A percentile compares a stretch with the other conserved stretches of the same genome.
phyloP scores from a whole-genome alignment of 1,139 yeast genomes.

The Blastobotrys ciferrii region DNA sequence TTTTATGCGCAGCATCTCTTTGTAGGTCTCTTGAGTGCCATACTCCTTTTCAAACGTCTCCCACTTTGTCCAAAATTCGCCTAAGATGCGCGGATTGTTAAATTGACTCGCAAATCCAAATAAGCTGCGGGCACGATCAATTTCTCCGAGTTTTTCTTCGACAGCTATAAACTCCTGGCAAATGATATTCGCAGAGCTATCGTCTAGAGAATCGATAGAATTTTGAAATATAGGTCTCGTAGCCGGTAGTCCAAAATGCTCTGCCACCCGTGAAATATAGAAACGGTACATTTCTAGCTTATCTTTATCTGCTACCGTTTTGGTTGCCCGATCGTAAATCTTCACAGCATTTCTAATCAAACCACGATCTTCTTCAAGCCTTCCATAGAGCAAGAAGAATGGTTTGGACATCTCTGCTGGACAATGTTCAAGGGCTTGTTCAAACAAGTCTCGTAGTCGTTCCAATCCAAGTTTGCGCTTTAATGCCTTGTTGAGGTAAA shows the following conservation, averaged over 20 bases:
- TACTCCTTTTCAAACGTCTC: slow-evolving; percentile 65
- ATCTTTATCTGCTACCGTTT: slow-evolving; percentile 36
- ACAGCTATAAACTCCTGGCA: slow-evolving; percentile 45
- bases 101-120: slow-evolving; percentile 49
- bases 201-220: slow-evolving; percentile 45
- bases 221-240: slow-evolving; percentile 44
- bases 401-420: slow-evolving; percentile 50
- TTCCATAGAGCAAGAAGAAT: slow-evolving; percentile 55
- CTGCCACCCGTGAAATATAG: slow-evolving; percentile 36
- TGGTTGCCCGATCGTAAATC: slow-evolving; percentile 45
- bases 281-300: slow-evolving; percentile 38
- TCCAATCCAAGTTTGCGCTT: slow-evolving; percentile 47
- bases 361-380: slow-evolving; percentile 58
- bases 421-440: slow-evolving; percentile 53
- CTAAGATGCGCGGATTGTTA: slow-evolving; percentile 41
- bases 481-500: slow-evolving; percentile 57
- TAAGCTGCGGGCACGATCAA: slow-evolving; percentile 59
- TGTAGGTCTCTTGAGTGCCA: slow-evolving; percentile 72
- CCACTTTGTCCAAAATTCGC: slow-evolving; percentile 62
- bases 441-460: slow-evolving; percentile 71
- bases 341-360: slow-evolving; percentile 45
- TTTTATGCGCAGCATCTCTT: slow-evolving; percentile 68
- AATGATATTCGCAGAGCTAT: slow-evolving; percentile 35
- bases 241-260: slow-evolving; percentile 38
- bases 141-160: slow-evolving; percentile 51